Evolutionary conservation across 176 grass and related monocot species (phyloP).

Genomic region (Oryza rufipogon): DNA sequence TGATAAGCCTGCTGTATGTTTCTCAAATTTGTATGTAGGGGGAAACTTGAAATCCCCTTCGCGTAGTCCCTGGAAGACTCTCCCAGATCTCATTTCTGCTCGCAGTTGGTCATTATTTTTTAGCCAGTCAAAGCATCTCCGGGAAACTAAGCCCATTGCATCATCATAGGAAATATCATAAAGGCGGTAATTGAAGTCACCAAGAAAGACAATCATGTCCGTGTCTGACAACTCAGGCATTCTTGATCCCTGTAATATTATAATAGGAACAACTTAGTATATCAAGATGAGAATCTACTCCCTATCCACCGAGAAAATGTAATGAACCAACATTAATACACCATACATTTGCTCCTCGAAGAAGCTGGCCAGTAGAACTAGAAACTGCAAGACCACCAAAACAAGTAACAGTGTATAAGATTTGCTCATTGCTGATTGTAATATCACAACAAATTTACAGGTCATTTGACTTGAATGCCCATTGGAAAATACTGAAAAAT

Average conservation of each 20-base stretch:
- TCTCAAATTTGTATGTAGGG: slow-evolving; percentile 96
- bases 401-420: slow-evolving; percentile 33
- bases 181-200: slow-evolving; percentile 96
- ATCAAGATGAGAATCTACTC: slow-evolving; percentile 15
- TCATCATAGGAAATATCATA: slow-evolving; percentile 77
- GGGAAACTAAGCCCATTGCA: slow-evolving; percentile 68
- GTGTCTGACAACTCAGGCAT: slow-evolving; percentile 70
- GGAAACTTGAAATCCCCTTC: slow-evolving; percentile 80
- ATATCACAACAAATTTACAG: slow-evolving; percentile 6
- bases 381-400: slow-evolving; percentile 58
- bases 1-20: slow-evolving; percentile 61
- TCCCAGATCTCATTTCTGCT: slow-evolving; percentile 80
- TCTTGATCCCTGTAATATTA: slow-evolving; percentile 53
- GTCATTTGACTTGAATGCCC: slow-evolving; percentile 15
- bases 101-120: slow-evolving; percentile 81
- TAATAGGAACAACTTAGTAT: slow-evolving; percentile 34
- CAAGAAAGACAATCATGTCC: slow-evolving; percentile 93
- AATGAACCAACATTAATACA: slow-evolving; percentile 24
- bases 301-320: slow-evolving; percentile 20
- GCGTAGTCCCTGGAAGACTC: slow-evolving; percentile 90
- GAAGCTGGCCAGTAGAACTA: slow-evolving; percentile 58
- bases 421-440: slow-evolving; percentile 23
- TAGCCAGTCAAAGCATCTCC: slow-evolving; percentile 62
- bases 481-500: slow-evolving; percentile 37
- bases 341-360: slow-evolving; percentile 78